phyloP scores from a whole-genome alignment of 2,329 filamentous ascomycete species.

The Phyllosticta citrichinensis region DNA sequence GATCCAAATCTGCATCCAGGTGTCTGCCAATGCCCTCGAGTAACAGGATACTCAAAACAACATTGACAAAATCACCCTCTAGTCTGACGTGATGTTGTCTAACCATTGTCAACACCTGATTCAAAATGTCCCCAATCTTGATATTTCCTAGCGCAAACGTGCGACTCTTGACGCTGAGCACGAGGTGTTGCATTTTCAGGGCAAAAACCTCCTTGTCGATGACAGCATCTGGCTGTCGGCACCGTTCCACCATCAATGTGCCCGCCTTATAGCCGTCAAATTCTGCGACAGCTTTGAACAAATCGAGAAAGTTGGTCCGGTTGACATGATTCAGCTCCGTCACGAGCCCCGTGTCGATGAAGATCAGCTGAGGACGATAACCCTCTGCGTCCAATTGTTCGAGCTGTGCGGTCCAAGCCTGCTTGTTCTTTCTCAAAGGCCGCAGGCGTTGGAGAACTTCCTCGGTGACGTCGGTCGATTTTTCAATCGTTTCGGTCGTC shows the following conservation, averaged over 20 bases:
- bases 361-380: slow-evolving; percentile 87
- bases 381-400: slow-evolving; percentile 72
- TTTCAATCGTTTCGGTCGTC: slow-evolving; percentile 24
- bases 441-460: slow-evolving; percentile 71
- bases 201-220: slow-evolving; percentile 85
- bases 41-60: slow-evolving; percentile 87
- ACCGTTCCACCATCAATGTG: slow-evolving; percentile 90
- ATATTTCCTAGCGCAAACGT: slow-evolving; percentile 90
- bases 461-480: slow-evolving; percentile 70
- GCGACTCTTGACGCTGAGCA: slow-evolving; percentile 77
- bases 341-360: slow-evolving; percentile 93
- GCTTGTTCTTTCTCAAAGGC: slow-evolving; percentile 57
- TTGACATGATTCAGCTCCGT: slow-evolving; percentile 86
- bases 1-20: slow-evolving; percentile 75
- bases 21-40: slow-evolving; percentile 88
- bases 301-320: slow-evolving; percentile 80
- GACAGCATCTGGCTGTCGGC: slow-evolving; percentile 82
- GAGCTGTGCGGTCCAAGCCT: slow-evolving; percentile 66
- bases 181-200: slow-evolving; percentile 92
- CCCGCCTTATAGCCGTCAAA: slow-evolving; percentile 96
- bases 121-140: slow-evolving; percentile 90
- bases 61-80: slow-evolving; percentile 97
- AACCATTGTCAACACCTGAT: slow-evolving; percentile 86
- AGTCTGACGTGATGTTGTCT: slow-evolving; percentile 83
- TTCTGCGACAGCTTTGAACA: slow-evolving; percentile 91